Conservation (phyloP, 148 eudicot genomes). For the Vaccinium myrtillus region DNA sequence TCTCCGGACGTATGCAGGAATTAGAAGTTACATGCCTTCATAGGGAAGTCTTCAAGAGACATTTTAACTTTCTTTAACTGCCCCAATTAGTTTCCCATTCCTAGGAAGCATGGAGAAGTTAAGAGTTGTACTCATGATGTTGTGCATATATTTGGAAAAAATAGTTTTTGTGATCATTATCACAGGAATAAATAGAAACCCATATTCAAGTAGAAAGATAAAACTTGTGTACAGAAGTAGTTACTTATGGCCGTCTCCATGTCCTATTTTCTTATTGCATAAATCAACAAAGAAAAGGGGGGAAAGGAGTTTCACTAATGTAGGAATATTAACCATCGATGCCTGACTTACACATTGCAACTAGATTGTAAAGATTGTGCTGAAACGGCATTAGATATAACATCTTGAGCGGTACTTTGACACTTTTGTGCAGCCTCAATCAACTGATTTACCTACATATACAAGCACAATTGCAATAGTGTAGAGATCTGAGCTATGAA, state of each 20-base stretch:
- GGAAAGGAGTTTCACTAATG: neutral
- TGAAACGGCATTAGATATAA: constrained; percentile 19
- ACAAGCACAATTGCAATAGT: neutral
- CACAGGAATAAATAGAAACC: neutral
- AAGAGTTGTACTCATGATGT: neutral
- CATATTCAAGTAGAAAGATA: neutral
- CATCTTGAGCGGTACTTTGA: constrained; percentile 17
- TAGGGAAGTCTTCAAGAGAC: neutral
- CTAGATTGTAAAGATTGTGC: constrained; percentile 24
- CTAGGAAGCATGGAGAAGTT: neutral
- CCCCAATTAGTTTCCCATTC: neutral
- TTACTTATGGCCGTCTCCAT: neutral
- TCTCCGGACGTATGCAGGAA: neutral
- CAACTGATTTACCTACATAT: constrained; percentile 38
- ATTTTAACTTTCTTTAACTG: neutral
- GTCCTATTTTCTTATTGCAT: constrained; percentile 3
- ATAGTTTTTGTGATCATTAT: neutral
- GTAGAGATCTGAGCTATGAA: neutral
- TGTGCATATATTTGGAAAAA: neutral
- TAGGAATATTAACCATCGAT: neutral
- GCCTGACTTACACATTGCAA: constrained; percentile 34
- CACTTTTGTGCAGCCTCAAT: constrained; percentile 28
- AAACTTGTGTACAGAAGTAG: neutral
- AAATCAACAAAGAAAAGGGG: neutral
- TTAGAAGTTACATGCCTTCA: neutral